A percentile compares a stretch with the other conserved stretches of the same genome.
Evolutionary conservation across 1,139 yeast genomes (phyloP).

Genomic region (Yarrowia galli): DNA sequence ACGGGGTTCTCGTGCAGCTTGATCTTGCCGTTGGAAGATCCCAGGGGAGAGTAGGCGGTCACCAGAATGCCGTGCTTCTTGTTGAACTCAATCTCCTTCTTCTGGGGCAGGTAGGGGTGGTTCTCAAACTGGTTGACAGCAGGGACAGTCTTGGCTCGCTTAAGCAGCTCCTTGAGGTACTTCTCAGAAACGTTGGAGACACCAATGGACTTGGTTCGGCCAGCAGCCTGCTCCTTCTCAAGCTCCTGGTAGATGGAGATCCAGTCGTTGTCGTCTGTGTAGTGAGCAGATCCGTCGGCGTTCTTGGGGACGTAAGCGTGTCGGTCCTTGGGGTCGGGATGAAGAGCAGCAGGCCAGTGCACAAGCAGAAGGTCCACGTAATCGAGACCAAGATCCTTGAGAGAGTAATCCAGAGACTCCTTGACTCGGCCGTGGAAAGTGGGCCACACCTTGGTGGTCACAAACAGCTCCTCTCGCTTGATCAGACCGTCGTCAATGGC

Average conservation of each 20-base stretch:
- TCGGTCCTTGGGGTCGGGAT: slow-evolving; percentile 50
- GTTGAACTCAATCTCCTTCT: slow-evolving; percentile 63
- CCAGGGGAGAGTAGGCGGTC: slow-evolving; percentile 79
- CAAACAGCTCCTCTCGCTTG: slow-evolving; percentile 53
- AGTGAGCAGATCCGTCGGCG: slow-evolving; percentile 48
- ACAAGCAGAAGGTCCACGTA: slow-evolving; percentile 75
- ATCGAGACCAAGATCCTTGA: slow-evolving; percentile 65
- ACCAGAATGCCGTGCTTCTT: slow-evolving; percentile 61
- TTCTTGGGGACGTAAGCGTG: slow-evolving; percentile 55
- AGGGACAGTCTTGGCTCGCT: slow-evolving; percentile 62
- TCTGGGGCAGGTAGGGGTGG: slow-evolving; percentile 78
- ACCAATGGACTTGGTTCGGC: slow-evolving; percentile 72
- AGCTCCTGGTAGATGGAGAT: slow-evolving; percentile 68
- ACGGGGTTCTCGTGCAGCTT: slow-evolving; percentile 54
- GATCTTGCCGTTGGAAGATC: slow-evolving; percentile 47
- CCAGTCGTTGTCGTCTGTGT: slow-evolving; percentile 65
- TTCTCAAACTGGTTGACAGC: slow-evolving; percentile 77
- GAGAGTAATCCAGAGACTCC: slow-evolving; percentile 62
- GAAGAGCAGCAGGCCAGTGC: slow-evolving; percentile 70
- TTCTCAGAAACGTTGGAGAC: slow-evolving; percentile 80
- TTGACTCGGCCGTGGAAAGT: slow-evolving; percentile 54
- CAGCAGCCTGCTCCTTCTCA: slow-evolving; percentile 43
- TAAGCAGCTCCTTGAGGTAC: slow-evolving; percentile 62
- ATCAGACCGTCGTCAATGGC: slow-evolving; percentile 53
- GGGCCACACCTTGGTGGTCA: slow-evolving; percentile 59